These are phyloP conservation scores for Mycena capillaripes DNA, from an alignment of 768 basidiomycete genomes.

Conservation along the genomic window DNA sequence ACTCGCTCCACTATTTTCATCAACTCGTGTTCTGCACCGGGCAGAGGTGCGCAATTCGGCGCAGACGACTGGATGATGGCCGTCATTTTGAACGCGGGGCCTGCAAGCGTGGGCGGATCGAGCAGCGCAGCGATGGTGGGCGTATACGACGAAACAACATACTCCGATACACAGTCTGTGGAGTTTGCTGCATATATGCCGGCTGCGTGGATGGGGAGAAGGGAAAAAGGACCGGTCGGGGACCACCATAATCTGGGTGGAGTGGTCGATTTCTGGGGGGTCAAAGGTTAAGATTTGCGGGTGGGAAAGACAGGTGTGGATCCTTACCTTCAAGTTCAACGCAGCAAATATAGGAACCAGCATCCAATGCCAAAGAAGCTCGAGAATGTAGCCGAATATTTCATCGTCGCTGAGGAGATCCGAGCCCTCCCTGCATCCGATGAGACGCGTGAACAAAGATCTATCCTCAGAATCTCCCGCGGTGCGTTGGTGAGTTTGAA, in stretches of 20 bases:
- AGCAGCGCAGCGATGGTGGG: not conserved
- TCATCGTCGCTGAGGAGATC: too few species aligned
- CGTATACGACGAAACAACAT: not conserved
- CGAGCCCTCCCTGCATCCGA: too few species aligned
- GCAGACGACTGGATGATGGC: not conserved
- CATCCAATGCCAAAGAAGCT: too few species aligned
- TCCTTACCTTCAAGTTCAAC: not conserved
- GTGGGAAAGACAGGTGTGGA: not conserved
- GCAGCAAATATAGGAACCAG: not conserved
- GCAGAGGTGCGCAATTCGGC: not conserved
- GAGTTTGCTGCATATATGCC: not conserved
- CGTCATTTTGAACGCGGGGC: not conserved
- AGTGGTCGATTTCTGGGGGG: not conserved
- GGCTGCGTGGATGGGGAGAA: not conserved
- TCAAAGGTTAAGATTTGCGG: too few species aligned
- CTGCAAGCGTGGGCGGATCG: not conserved
- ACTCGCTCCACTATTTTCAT: not conserved
- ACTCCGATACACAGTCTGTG: not conserved
- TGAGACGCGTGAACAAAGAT: too few species aligned
- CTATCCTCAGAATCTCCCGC: too few species aligned
- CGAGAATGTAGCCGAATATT: too few species aligned
- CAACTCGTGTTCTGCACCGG: not conserved
- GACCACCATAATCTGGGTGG: not conserved
- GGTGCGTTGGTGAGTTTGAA: too few species aligned
- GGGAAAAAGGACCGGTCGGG: not conserved